Evolutionary conservation across 495 filamentous ascomycete species (phyloP), one percentile per base, ranked within the genome.

Genomic region (Penicillium soppii): DNA sequence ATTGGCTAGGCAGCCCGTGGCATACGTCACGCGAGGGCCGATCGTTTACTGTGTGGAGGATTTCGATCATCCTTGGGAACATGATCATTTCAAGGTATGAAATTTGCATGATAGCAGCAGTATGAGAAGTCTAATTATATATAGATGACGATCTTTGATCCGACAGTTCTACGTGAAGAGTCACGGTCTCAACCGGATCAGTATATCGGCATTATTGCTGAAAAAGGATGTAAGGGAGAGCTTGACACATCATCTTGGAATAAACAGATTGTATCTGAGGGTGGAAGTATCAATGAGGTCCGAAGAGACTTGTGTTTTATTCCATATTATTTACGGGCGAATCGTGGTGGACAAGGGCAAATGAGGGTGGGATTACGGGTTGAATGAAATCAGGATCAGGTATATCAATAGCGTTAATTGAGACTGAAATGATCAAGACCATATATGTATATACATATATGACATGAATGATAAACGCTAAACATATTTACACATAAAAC

Each of bases 31-130:
- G 5, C 66, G 79, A 26, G 81, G 81, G 7, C 80, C 80, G 4
- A 62, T 83, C 32, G 69, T 83, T 9, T 84, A 82, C 62, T 84
- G 80, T 55, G 70, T 79, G 13, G 81, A 82, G 49, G 80, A 82
- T 51, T 46, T 69, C 30, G 80, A 83, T 56, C 82, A 83, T 55
- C 54, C 71, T n/a, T 82, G 80, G 75, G 79, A 80, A 50, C 46
- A 69, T 23, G 66, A 80, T 54, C 81, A 84, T 64, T 82, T 82
- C 67, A 79, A 79, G 66, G 71, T 66, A 58, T 32, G n/a, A 22
- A 29, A 4, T 19, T 52, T 8, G 32, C 36, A 30, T 27, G 27
- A 44, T 15, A n/a, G n/a, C n/a, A n/a, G n/a, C n/a, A n/a, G n/a
- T n/a, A n/a, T n/a, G n/a, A n/a, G n/a, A n/a, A n/a, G n/a, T n/a